phyloP scores from a whole-genome alignment of 2,329 filamentous ascomycete species.

The Hypocreales sp. region DNA sequence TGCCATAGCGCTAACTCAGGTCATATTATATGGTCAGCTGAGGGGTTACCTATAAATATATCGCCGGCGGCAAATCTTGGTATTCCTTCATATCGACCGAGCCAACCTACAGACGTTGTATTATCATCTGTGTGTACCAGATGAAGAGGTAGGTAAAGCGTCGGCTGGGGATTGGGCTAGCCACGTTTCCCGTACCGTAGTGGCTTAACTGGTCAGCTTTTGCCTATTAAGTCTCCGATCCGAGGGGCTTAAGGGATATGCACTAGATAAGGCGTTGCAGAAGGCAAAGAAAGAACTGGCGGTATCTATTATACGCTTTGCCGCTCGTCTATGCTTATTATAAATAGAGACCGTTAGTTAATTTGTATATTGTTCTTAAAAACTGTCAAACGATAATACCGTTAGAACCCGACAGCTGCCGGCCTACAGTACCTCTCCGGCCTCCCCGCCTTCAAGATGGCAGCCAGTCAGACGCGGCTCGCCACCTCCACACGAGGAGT shows the following conservation, averaged over 20 bases:
- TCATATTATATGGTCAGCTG: constrained; percentile 9
- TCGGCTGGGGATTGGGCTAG: constrained; percentile 1
- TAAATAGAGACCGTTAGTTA: no score
- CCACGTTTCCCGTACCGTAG: constrained; percentile 5
- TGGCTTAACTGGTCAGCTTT: constrained; percentile 8
- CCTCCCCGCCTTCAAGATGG: no score
- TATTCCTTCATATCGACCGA: constrained; percentile 10
- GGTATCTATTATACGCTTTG: no score
- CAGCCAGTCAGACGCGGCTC: no score
- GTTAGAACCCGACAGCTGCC: no score
- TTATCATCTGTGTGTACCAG: constrained; percentile 5
- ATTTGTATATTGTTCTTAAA: no score
- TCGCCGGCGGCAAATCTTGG: constrained; percentile 10
- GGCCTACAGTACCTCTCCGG: no score
- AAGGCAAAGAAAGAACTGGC: constrained; percentile 4
- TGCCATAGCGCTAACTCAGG: constrained; percentile 8
- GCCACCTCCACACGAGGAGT: no score
- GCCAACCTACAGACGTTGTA: constrained; percentile 4
- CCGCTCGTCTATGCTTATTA: no score
- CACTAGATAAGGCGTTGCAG: constrained; percentile 3
- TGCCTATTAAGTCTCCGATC: constrained; percentile 7
- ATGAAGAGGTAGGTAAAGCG: constrained; percentile 3
- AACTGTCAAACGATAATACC: no score
- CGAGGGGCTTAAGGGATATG: constrained; percentile 4
- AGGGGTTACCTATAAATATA: constrained; percentile 9